These are phyloP conservation scores for Claviceps monticola DNA, from an alignment of 2,329 filamentous ascomycete species.

Conservation along the genomic window DNA sequence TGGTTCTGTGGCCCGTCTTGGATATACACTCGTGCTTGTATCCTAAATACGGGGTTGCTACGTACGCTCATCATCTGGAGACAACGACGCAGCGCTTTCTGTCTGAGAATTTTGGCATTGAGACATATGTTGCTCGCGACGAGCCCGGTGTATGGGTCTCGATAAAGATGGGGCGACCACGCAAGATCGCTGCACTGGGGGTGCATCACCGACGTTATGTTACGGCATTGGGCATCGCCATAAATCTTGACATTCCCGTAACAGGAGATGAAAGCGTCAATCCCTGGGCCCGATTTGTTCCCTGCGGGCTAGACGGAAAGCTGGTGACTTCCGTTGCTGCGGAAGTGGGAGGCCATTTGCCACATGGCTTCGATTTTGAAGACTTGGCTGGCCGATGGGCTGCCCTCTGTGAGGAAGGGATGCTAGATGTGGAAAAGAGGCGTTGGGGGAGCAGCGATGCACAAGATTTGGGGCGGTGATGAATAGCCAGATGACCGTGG, in stretches of 20 bases:
- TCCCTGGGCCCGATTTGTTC: constrained; percentile 61
- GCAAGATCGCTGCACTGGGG: constrained; percentile 81
- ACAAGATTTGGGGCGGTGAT: not conserved
- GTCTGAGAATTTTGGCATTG: constrained; percentile 39
- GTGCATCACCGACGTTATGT: constrained; percentile 82
- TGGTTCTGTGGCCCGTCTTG: constrained; percentile 86
- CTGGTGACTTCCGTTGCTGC: constrained; percentile 59
- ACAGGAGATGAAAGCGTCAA: constrained; percentile 25
- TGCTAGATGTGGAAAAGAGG: constrained; percentile 15
- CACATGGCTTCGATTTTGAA: constrained; percentile 14
- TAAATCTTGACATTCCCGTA: constrained; percentile 58
- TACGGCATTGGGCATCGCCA: constrained; percentile 68
- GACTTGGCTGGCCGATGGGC: constrained; percentile 20
- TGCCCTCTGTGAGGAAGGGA: constrained; percentile 19
- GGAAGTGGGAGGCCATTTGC: constrained; percentile 24
- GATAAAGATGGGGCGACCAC: constrained; percentile 15
- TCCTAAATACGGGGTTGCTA: constrained; percentile 49
- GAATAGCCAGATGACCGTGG: too few species aligned
- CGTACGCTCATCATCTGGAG: constrained; percentile 70
- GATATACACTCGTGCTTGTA: constrained; percentile 53
- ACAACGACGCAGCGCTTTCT: constrained; percentile 58
- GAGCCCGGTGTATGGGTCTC: constrained; percentile 77
- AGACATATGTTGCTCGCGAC: constrained; percentile 45
- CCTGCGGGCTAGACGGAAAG: constrained; percentile 74
- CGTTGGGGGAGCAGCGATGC: constrained; percentile 5